Evolutionary conservation across 139 green algal genomes (phyloP).

Genomic region (Coelastrella sp.): DNA sequence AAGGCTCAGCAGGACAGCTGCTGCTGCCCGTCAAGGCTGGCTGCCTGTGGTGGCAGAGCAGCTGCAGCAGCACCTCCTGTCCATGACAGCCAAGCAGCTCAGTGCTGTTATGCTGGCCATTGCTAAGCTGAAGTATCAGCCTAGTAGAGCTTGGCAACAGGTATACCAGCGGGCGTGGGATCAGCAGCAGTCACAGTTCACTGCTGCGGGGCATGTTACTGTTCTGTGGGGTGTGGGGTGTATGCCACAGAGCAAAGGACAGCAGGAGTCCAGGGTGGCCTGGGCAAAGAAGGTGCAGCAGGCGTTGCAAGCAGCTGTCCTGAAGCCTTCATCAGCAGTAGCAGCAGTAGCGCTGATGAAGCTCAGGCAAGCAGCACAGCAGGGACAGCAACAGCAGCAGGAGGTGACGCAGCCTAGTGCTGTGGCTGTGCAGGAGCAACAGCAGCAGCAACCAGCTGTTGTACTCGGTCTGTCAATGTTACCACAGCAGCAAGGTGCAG

Average conservation of each 20-base stretch:
- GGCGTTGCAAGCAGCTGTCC: conserved; percentile 3
- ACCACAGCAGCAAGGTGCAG: neutral
- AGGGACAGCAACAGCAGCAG: conserved; percentile 24
- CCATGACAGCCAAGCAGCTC: conserved; percentile 60
- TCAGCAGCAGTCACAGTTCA: conserved; percentile 48
- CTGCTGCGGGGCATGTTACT: conserved; percentile 1
- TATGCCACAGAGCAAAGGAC: neutral
- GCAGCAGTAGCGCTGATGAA: conserved; percentile 35
- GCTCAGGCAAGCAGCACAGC: conserved; percentile 5
- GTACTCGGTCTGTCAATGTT: neutral
- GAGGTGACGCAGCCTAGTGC: neutral
- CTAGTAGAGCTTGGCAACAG: conserved; percentile 38
- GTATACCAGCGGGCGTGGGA: conserved; percentile 46
- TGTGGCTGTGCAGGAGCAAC: neutral
- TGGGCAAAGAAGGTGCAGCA: conserved; percentile 25
- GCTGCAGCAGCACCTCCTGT: conserved; percentile 48
- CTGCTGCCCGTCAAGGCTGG: conserved; percentile 23
- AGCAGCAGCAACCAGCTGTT: neutral
- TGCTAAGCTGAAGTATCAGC: conserved; percentile 55
- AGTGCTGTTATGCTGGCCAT: conserved; percentile 58
- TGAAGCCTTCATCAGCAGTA: conserved; percentile 1
- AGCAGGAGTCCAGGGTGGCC: neutral
- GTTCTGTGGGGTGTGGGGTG: conserved; percentile 30
- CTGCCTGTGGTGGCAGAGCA: neutral
- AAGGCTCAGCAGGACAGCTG: neutral